These are phyloP conservation scores for Quercus dentata DNA, from an alignment of 306 rosid species.

Conservation along the genomic window DNA sequence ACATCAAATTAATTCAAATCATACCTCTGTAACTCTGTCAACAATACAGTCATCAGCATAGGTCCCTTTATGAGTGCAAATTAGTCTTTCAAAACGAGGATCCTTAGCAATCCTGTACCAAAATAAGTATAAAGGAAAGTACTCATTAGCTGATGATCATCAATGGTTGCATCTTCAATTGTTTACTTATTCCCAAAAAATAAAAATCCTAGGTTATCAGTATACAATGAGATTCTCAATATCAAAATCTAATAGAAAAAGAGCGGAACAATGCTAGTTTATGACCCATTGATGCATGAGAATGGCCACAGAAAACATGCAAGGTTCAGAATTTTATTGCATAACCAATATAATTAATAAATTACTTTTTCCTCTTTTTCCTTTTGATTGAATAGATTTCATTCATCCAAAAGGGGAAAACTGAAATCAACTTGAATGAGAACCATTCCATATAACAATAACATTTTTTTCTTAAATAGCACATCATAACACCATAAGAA, in stretches of 20 bases:
- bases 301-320: background rate
- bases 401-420: no score
- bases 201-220: no score
- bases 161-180: no score
- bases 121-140: conserved; percentile 1
- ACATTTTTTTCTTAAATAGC: no score
- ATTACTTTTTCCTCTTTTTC: no score
- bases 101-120: conserved; percentile 82
- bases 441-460: no score
- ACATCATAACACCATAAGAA: no score
- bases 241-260: background rate
- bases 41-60: conserved; percentile 94
- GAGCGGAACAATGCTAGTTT: background rate
- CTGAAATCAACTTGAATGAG: no score
- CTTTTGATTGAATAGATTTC: no score
- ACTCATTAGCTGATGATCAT: conserved; percentile 3
- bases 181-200: no score
- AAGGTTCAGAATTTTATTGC: no score
- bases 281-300: background rate
- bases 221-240: background rate
- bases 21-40: conserved; percentile 78
- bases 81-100: conserved; percentile 85
- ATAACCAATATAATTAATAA: no score
- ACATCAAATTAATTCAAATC: conserved; percentile 5
- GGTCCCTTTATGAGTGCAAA: conserved; percentile 82